Conservation (phyloP, 1,139 yeast species). For the Debaryomyces robertsiae region DNA sequence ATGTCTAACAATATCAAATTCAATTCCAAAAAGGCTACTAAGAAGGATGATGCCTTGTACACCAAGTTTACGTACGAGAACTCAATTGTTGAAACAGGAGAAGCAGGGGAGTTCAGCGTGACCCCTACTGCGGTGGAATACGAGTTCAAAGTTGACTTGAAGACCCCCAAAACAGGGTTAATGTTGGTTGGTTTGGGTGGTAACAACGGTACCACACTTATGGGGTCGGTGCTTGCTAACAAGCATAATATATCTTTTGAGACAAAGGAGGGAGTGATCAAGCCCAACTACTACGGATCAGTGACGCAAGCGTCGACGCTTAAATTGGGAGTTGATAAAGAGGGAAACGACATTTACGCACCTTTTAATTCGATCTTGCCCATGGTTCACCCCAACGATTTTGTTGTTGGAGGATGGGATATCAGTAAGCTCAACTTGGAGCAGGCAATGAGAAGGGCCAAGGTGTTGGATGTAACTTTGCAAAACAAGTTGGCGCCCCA, state of each 20-base stretch:
- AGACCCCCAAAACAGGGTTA: conserved; percentile 84
- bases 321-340: conserved; percentile 80
- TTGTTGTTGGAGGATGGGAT: conserved; percentile 95
- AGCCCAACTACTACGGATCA: conserved; percentile 93
- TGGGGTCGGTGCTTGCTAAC: conserved; percentile 85
- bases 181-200: conserved; percentile 95
- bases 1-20: conserved; percentile 46
- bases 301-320: conserved; percentile 92
- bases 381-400: conserved; percentile 85
- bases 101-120: conserved; percentile 61
- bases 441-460: conserved; percentile 81
- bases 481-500: conserved; percentile 74
- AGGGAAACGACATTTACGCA: conserved; percentile 87
- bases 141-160: conserved; percentile 82
- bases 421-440: conserved; percentile 71
- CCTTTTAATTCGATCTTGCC: conserved; percentile 92
- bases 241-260: conserved; percentile 76
- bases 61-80: conserved; percentile 61
- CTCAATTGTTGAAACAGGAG: conserved; percentile 42
- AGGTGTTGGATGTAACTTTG: conserved; percentile 83
- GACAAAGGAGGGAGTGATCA: conserved; percentile 76
- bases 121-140: conserved; percentile 74
- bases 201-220: conserved; percentile 91
- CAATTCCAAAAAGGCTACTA: conserved; percentile 62
- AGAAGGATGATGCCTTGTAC: conserved; percentile 59